A percentile compares a stretch with the other conserved stretches of the same genome.
Conservation (phyloP, 345 rosid species). For the Gossypium mustelinum region DNA sequence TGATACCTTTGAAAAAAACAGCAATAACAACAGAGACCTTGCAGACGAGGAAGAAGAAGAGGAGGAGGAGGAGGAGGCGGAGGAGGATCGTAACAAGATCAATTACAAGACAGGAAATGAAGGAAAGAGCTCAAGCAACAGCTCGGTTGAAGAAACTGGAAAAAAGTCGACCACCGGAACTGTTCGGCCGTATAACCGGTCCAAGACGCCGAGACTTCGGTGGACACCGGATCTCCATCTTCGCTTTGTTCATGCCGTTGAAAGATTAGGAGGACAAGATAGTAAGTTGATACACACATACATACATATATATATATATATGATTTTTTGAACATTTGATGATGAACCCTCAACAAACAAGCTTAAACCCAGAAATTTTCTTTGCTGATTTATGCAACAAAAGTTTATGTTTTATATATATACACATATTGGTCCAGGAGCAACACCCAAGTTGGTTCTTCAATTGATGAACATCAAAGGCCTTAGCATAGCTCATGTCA, state of each 20-base stretch:
- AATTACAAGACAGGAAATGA: slow-evolving; percentile 12
- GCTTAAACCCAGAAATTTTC: not conserved
- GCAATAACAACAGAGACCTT: slow-evolving; percentile 9
- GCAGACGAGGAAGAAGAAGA: slow-evolving; percentile 1
- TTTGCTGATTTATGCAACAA: not conserved
- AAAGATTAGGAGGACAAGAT: slow-evolving; percentile 78
- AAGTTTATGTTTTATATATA: not conserved
- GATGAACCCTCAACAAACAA: not conserved
- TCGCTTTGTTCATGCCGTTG: slow-evolving; percentile 71
- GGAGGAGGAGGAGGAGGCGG: slow-evolving; percentile 31
- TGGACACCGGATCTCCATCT: slow-evolving; percentile 89
- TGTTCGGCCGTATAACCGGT: slow-evolving; percentile 60
- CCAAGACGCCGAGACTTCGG: slow-evolving; percentile 65
- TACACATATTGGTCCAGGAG: slow-evolving; percentile 37
- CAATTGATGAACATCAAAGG: slow-evolving; percentile 76
- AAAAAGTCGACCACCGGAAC: slow-evolving; percentile 47
- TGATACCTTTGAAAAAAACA: slow-evolving; percentile 24
- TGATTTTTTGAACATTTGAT: not conserved
- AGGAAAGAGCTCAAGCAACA: slow-evolving; percentile 37
- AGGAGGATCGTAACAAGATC: slow-evolving; percentile 31
- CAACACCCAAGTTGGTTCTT: slow-evolving; percentile 83
- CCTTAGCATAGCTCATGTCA: slow-evolving; percentile 76
- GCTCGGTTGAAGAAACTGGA: slow-evolving; percentile 46
- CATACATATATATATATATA: not conserved
- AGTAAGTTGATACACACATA: slow-evolving; percentile 36